Percentiles rank a stretch among this genome's conserved stretches.
Conservation (phyloP, 2,329 filamentous ascomycete genomes). For the Pseudogymnoascus sp. region DNA sequence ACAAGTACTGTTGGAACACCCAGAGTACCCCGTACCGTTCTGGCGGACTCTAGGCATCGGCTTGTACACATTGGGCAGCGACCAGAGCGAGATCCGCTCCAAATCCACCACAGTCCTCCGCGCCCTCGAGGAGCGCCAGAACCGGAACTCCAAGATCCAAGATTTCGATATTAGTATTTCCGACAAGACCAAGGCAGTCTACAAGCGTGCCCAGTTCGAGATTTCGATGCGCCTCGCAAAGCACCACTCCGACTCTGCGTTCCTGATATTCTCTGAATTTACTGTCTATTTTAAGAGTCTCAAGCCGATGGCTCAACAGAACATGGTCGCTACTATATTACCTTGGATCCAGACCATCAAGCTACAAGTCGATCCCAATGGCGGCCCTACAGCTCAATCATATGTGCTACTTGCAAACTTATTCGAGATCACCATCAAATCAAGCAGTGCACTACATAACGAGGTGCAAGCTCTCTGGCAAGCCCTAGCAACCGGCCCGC, state of each 20-base stretch:
- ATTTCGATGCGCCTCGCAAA: conserved; percentile 85
- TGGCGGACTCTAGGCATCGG: conserved; percentile 87
- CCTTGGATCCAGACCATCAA: conserved; percentile 96
- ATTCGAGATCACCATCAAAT: conserved; percentile 92
- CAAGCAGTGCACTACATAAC: conserved; percentile 80
- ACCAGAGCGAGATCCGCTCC: conserved; percentile 79
- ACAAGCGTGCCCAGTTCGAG: conserved; percentile 95
- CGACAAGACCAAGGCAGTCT: conserved; percentile 96
- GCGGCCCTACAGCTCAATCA: conserved; percentile 81
- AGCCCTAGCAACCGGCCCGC: conserved; percentile 84
- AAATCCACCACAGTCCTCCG: conserved; percentile 79
- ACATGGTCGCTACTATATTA: conserved; percentile 87
- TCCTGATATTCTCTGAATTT: conserved; percentile 93
- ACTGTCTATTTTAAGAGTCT: conserved; percentile 87
- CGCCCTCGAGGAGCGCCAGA: conserved; percentile 73
- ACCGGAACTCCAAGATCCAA: conserved; percentile 82
- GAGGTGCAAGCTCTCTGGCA: conserved; percentile 98
- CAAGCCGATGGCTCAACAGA: conserved; percentile 74
- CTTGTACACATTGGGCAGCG: conserved; percentile 86
- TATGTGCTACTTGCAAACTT: conserved; percentile 94
- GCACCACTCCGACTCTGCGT: conserved; percentile 82
- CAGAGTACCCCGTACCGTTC: conserved; percentile 76
- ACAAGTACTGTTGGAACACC: conserved; percentile 74
- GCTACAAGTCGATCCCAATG: conserved; percentile 83
- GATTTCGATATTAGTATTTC: conserved; percentile 98